These are phyloP conservation scores for Diplodia sapinea DNA, from an alignment of 2,329 filamentous ascomycete genomes.

Conservation along the genomic window DNA sequence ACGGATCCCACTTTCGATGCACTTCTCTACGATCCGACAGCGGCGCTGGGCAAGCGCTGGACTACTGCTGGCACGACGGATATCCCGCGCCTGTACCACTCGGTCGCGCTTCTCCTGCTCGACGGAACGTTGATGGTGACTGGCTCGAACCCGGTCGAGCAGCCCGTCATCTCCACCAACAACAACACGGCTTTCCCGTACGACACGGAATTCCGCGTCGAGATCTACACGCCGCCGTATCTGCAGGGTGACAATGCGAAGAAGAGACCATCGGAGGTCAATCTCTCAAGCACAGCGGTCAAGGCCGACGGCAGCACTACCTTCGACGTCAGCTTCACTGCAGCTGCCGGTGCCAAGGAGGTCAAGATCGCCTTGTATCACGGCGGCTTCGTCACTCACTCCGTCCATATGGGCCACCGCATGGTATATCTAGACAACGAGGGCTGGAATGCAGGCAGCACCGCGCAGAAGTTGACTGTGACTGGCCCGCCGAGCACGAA, in stretches of 20 bases:
- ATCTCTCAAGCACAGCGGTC: conserved; percentile 53
- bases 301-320: conserved; percentile 50
- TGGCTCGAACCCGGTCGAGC: conserved; percentile 66
- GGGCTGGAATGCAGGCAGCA: conserved; percentile 53
- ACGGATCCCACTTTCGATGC: conserved; percentile 60
- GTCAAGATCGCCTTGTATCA: conserved; percentile 62
- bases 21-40: conserved; percentile 63
- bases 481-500: conserved; percentile 62
- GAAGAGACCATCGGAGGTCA: conserved; percentile 56
- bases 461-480: conserved; percentile 56
- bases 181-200: conserved; percentile 51
- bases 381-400: conserved; percentile 66
- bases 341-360: conserved; percentile 49
- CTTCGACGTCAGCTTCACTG: conserved; percentile 58
- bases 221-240: conserved; percentile 67
- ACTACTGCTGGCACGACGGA: conserved; percentile 52
- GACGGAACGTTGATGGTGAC: conserved; percentile 66
- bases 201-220: conserved; percentile 66
- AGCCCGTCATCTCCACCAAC: conserved; percentile 57
- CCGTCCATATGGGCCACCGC: conserved; percentile 66
- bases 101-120: conserved; percentile 63
- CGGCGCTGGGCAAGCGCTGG: conserved; percentile 59
- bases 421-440: conserved; percentile 60
- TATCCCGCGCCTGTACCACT: conserved; percentile 63
- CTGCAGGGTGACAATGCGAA: conserved; percentile 58